A percentile compares a stretch with the other conserved stretches of the same genome.
phyloP scores from a whole-genome alignment of 257 asterid species.

The Solanum chmielewskii region DNA sequence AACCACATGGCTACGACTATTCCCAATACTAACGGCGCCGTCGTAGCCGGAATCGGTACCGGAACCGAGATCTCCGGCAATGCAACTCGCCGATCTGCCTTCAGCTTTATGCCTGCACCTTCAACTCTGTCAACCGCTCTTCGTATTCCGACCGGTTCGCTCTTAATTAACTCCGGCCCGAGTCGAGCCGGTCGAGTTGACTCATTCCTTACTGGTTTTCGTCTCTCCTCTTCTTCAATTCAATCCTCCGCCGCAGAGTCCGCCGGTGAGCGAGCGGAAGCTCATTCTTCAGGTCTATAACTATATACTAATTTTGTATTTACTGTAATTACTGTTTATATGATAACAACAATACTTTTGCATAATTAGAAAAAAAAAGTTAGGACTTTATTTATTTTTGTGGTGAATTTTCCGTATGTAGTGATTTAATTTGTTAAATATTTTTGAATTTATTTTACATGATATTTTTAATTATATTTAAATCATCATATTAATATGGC shows the following conservation, averaged over 20 bases:
- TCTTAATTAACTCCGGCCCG: background rate
- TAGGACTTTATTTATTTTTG: background rate
- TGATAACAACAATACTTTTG: background rate
- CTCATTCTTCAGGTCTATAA: slow-evolving; percentile 19
- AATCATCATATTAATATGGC: background rate
- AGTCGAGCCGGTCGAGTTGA: background rate
- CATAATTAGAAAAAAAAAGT: background rate
- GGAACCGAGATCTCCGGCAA: background rate
- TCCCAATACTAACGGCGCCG: background rate
- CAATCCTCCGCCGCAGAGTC: slow-evolving; percentile 8
- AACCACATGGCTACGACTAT: background rate
- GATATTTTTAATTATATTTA: background rate
- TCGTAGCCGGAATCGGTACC: background rate
- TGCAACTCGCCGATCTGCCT: background rate
- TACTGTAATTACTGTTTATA: background rate
- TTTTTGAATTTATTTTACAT: too few relatives aligned
- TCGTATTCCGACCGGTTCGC: background rate
- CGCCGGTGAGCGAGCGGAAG: slow-evolving; percentile 5
- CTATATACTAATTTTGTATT: background rate
- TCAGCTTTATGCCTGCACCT: background rate
- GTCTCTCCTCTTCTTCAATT: background rate
- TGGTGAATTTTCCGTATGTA: background rate
- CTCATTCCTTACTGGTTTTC: background rate
- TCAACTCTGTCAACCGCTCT: background rate
- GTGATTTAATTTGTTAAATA: background rate